Evolutionary conservation across 345 rosid genomes (phyloP).

Genomic region (Euclidium syriacum): DNA sequence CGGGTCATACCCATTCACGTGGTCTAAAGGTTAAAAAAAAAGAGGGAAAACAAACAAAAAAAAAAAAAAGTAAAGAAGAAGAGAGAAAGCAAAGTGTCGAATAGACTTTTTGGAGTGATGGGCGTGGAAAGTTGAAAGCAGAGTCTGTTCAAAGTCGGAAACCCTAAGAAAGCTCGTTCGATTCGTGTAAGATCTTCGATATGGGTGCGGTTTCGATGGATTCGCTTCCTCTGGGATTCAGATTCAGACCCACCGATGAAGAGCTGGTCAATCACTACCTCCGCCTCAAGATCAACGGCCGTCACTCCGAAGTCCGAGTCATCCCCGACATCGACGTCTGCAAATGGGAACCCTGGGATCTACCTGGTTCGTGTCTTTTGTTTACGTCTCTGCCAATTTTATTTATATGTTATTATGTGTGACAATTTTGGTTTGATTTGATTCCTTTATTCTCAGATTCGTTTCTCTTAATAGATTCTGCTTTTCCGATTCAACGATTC

Average conservation of each 20-base stretch:
- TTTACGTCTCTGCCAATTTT: neutral
- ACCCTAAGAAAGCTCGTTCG: no score
- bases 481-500: neutral
- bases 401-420: no score
- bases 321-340: conserved; percentile 77
- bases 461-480: neutral
- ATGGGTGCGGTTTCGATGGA: conserved; percentile 43
- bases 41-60: no score
- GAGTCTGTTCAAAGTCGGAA: no score
- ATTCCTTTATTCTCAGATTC: conserved; percentile 3
- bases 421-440: neutral
- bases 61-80: no score
- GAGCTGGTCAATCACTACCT: conserved; percentile 83
- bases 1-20: no score
- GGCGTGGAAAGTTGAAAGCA: no score
- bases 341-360: conserved; percentile 92
- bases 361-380: conserved; percentile 43
- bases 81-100: no score
- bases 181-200: no score
- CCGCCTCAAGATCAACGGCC: conserved; percentile 70
- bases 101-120: no score
- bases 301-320: conserved; percentile 61
- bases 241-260: conserved; percentile 83
- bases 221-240: conserved; percentile 59
- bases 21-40: no score